Percentiles rank a stretch among this genome's conserved stretches.
These are phyloP conservation scores for Ilyonectria mors-panacis DNA, from an alignment of 2,329 filamentous ascomycete genomes.

Conservation along the genomic window DNA sequence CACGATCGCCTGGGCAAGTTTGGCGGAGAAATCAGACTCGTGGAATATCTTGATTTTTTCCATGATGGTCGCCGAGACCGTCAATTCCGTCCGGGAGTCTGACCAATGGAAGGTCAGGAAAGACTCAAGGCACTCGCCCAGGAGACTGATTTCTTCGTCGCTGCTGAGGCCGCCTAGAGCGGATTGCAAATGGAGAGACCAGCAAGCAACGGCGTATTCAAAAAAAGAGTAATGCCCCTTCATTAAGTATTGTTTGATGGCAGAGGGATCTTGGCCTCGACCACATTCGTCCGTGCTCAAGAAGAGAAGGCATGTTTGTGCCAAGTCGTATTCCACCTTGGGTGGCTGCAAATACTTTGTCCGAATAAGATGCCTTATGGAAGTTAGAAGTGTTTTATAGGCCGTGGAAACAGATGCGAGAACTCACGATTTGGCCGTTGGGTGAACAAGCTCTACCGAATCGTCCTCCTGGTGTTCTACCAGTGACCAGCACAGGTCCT, in stretches of 20 bases:
- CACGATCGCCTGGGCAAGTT: neutral
- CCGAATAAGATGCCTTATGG: neutral
- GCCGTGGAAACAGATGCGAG: neutral
- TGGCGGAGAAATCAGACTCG: neutral
- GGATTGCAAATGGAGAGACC: slow-evolving; percentile 24
- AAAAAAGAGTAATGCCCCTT: slow-evolving; percentile 17
- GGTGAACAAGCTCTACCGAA: slow-evolving; percentile 29
- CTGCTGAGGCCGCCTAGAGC: neutral
- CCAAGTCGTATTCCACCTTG: slow-evolving; percentile 7
- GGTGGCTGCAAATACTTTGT: neutral
- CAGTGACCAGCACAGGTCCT: slow-evolving; percentile 26
- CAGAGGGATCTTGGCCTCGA: too few species aligned
- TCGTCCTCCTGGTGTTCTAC: slow-evolving; percentile 27
- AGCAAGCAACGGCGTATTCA: slow-evolving; percentile 26
- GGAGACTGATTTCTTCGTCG: neutral
- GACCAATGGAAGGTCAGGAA: neutral
- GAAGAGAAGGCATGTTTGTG: slow-evolving; percentile 18
- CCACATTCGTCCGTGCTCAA: slow-evolving; percentile 16
- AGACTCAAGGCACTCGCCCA: neutral
- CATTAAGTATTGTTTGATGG: neutral
- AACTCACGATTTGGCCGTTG: slow-evolving; percentile 25
- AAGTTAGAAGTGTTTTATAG: neutral
- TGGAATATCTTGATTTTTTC: neutral
- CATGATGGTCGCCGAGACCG: neutral
- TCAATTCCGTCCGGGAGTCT: neutral